Base-by-base conservation (phyloP, 73 alveolate species). In the Stentor coeruleus region DNA sequence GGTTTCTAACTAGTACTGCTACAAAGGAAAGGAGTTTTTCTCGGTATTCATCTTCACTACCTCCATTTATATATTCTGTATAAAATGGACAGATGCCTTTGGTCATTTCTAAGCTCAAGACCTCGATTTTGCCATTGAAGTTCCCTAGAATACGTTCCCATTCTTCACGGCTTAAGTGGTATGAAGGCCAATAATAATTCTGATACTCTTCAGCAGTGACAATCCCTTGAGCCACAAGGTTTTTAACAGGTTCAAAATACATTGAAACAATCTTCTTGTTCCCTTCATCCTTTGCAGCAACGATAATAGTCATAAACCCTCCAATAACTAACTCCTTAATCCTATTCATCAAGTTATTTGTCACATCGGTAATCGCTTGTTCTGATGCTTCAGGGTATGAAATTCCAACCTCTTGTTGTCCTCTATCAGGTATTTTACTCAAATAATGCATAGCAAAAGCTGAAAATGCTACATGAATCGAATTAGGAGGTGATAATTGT, bases 51-150 rank as follows among this genome's bases (percentile, higher is more conserved):
- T 49, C 66, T 6, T 11, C 6, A 49, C 66, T 49, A 49, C 66
- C 66, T 6, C 66, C 66, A 49, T 49, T 49, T 49, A 11, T 49
- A 20, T 11, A 49, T 49, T 49, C 66, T 11, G 66, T 49, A 20
- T 49, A 49, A 49, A 49, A 49, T 49, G 66, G 66, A 49, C 66
- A 49, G 66, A 49, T 49, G 20, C 66, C 20, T 49, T 49, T 49
- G 6, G 6, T 49, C 20, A 49, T 49, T 20, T 49, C 66, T 20
- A 49, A 20, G 28, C 28, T 49, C 66, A 11, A 11, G 28, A 49
- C 66, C 66, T 49, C 66, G 20, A 49, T 20, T 49, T 49, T 49
- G 6, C 66, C 66, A 49, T 49, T 20, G 20, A 49, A 49, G 20
- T 49, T 49, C 66, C 20, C 20, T 49, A 49, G 20, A 49, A 49